Conservation (phyloP, 352 stramenopile species). For the Globisporangium heterothallicum region DNA sequence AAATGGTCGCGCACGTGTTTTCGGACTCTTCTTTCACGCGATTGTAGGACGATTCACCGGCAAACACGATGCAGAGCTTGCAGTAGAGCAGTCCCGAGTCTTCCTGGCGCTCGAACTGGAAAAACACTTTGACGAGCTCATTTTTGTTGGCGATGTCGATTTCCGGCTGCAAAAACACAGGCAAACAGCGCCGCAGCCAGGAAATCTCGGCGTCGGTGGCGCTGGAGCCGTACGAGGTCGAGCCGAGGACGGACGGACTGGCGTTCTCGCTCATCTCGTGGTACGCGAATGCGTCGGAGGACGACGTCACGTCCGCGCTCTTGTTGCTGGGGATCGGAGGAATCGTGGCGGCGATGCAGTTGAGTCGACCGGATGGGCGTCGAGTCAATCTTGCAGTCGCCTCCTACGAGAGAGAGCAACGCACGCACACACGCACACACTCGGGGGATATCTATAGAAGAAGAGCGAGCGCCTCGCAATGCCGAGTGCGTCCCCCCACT, state of each 20-base stretch:
- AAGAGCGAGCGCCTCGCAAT: too few relatives aligned
- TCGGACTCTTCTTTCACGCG: slow-evolving; percentile 57
- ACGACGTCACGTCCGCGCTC: slow-evolving; percentile 1
- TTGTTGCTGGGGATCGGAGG: slow-evolving; percentile 1
- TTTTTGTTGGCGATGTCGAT: slow-evolving; percentile 82
- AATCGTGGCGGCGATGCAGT: slow-evolving; percentile 5
- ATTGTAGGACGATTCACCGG: slow-evolving; percentile 84
- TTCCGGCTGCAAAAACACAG: slow-evolving; percentile 79
- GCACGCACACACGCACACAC: neutral
- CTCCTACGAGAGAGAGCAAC: neutral
- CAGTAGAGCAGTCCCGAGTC: slow-evolving; percentile 44
- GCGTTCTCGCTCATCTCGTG: slow-evolving; percentile 38
- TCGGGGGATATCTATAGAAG: slow-evolving; percentile 2
- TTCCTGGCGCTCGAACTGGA: slow-evolving; percentile 69
- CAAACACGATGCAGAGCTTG: slow-evolving; percentile 80
- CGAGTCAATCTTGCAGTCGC: slow-evolving; percentile 11
- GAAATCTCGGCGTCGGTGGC: slow-evolving; percentile 43
- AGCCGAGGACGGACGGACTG: slow-evolving; percentile 10
- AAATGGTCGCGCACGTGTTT: slow-evolving; percentile 72
- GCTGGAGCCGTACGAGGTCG: slow-evolving; percentile 19
- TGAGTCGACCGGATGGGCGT: slow-evolving; percentile 3
- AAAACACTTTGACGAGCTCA: slow-evolving; percentile 78
- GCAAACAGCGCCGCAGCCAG: slow-evolving; percentile 77
- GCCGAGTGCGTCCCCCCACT: neutral
- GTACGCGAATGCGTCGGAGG: slow-evolving; percentile 30